Evolutionary conservation across 148 eudicot species (phyloP).

Genomic region (Spergularia bocconei): DNA sequence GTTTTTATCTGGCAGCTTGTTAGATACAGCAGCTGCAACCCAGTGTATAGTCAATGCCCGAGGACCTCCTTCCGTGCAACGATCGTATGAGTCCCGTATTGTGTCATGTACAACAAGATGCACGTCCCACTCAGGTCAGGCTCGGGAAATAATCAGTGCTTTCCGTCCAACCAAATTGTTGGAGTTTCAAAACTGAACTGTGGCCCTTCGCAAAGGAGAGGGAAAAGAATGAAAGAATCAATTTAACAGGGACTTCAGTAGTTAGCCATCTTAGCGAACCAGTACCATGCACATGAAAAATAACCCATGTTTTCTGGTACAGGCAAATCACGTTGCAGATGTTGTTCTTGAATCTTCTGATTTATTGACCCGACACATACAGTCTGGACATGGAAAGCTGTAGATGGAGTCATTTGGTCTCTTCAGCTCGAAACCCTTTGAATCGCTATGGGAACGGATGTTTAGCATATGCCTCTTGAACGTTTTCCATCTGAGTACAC

Average conservation of each 20-base stretch:
- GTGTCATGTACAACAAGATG: conserved; percentile 39
- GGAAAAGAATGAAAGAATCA: conserved; percentile 61
- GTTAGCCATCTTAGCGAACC: conserved; percentile 12
- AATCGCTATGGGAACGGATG: conserved; percentile 83
- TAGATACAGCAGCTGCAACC: conserved; percentile 50
- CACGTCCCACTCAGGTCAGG: conserved; percentile 26
- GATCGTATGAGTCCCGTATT: neutral
- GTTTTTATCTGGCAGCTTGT: conserved; percentile 40
- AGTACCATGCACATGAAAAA: conserved; percentile 17
- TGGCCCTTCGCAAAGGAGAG: conserved; percentile 34
- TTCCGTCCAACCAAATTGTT: conserved; percentile 27
- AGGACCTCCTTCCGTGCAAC: conserved; percentile 25
- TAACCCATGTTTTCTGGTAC: conserved; percentile 2
- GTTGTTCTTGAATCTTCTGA: conserved; percentile 56
- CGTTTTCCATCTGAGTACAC: conserved; percentile 53
- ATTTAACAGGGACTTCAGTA: conserved; percentile 27
- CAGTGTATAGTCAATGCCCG: conserved; percentile 21
- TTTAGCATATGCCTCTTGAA: conserved; percentile 86
- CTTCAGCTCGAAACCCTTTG: conserved; percentile 82
- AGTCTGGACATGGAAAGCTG: conserved; percentile 89
- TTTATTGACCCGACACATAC: conserved; percentile 82
- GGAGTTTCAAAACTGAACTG: conserved; percentile 36
- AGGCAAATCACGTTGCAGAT: conserved; percentile 43
- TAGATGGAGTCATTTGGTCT: conserved; percentile 85
- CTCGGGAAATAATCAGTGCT: conserved; percentile 37